phyloP scores from a whole-genome alignment of 352 stramenopile genomes.

The Globisporangium nodosum region DNA sequence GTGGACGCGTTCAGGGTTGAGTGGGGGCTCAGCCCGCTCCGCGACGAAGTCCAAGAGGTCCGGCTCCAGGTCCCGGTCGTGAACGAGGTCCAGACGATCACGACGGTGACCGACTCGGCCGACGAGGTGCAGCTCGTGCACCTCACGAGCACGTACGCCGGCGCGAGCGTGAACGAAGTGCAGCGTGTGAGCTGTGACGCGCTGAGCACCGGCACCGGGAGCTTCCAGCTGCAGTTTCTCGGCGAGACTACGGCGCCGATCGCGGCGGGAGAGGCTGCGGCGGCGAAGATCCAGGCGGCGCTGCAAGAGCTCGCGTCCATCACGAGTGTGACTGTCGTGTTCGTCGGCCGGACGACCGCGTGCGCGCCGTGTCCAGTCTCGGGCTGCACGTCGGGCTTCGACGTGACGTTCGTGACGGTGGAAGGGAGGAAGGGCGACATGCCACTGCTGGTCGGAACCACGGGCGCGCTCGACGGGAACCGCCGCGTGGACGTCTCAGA shows the following conservation, averaged over 20 bases:
- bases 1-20: conserved; percentile 91
- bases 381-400: conserved; percentile 69
- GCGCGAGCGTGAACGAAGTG: conserved; percentile 59
- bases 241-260: conserved; percentile 89
- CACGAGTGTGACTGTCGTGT: conserved; percentile 77
- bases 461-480: conserved; percentile 85
- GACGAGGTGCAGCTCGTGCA: conserved; percentile 90
- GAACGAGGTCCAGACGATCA: conserved; percentile 73
- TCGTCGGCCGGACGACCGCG: conserved; percentile 51
- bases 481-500: conserved; percentile 84
- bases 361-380: conserved; percentile 58
- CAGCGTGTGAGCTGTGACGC: conserved; percentile 92
- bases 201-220: conserved; percentile 49
- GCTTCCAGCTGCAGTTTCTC: conserved; percentile 84
- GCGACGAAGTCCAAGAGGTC: conserved; percentile 79
- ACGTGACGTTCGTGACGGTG: conserved; percentile 87
- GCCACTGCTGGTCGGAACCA: conserved; percentile 79
- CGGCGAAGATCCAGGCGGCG: conserved; percentile 69
- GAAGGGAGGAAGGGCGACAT: conserved; percentile 81
- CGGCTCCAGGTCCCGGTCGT: conserved; percentile 48
- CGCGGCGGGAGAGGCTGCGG: conserved; percentile 60
- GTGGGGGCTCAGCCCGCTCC: conserved; percentile 76
- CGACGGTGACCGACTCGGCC: conserved; percentile 49
- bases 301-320: conserved; percentile 90
- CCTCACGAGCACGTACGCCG: conserved; percentile 73